Base-by-base conservation (phyloP, 2,329 filamentous ascomycete species). In the Xylariaceae sp. region DNA sequence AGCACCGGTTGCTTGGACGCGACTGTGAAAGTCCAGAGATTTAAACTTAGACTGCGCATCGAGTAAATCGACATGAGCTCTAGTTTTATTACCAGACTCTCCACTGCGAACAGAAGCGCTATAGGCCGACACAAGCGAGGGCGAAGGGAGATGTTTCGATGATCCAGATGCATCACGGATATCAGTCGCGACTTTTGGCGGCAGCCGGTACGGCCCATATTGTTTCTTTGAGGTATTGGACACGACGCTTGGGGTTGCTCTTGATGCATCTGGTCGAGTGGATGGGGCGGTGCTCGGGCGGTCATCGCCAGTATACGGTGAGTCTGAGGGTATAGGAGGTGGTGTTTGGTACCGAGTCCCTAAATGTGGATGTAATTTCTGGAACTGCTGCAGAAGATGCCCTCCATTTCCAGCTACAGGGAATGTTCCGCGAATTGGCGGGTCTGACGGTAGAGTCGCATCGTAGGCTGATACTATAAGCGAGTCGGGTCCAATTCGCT, bases 11-110 rank as follows among this genome's bases (percentile, higher is more conserved):
- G 81, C 80, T 49, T 74, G 66, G 2, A 83, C 60, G 14, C 80
- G 72, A 10, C 70, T 69, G 44, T 69, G 68, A 57, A 83, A 82
- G 53, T 80, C 73, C 2, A 72, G 68, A 0, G 75, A 73, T 28
- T 66, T 75, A 38, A 84, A 70, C 22, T 73, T 76, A 0, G 79
- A 78, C 53, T 81, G 78, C 0, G 81, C 82, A 56, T 85, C 82
- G 2, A 85, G 70, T 1, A 86, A 64, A 56, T 85, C 81, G 43
- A 84, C 73, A 50, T 74, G 71, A 4, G 66, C 62, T 42, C 53
- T 66, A 14, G 61, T 48, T 18, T 55, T 58, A 28, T 28, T 28
- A 10, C 48, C 45, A 6, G 64, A 60, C 36, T 59, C 53, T 13
- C 63, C 61, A 53, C 69, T 71, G 31, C 65, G 63, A 17, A 70